These are phyloP conservation scores for Leccinum aurantiacum DNA, from an alignment of 768 basidiomycete species.

Conservation along the genomic window DNA sequence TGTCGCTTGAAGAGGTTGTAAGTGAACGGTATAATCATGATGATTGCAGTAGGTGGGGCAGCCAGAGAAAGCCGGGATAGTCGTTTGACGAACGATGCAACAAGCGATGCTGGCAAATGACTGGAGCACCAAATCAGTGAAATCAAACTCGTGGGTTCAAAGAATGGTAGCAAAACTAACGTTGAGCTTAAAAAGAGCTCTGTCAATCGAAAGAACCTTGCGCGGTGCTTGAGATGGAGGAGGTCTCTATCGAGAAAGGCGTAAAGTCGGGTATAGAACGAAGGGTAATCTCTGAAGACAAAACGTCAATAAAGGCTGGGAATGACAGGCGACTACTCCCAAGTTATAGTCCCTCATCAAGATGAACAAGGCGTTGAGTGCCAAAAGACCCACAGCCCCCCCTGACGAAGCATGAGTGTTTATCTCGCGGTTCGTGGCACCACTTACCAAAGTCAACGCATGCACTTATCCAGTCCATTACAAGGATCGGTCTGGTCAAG, in stretches of 20 bases:
- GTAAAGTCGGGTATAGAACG: conserved; percentile 91
- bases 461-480: conserved; percentile 91
- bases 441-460: conserved; percentile 77
- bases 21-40: conserved; percentile 89
- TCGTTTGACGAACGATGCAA: conserved; percentile 94
- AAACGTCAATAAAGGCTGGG: conserved; percentile 1
- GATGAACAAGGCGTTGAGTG: conserved; percentile 87
- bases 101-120: conserved; percentile 84
- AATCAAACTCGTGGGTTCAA: not conserved
- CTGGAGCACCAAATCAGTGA: conserved; percentile 38
- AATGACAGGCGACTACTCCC: conserved; percentile 45
- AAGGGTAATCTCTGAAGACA: conserved; percentile 81
- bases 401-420: conserved; percentile 43
- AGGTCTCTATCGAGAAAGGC: conserved; percentile 84
- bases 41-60: conserved; percentile 87
- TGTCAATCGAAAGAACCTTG: conserved; percentile 90
- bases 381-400: conserved; percentile 81
- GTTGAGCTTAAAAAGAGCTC: conserved; percentile 92
- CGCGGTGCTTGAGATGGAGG: conserved; percentile 88
- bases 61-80: conserved; percentile 79
- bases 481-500: conserved; percentile 68
- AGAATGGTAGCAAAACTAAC: conserved; percentile 47
- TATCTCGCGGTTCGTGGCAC: not conserved
- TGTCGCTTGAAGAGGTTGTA: conserved; percentile 94
- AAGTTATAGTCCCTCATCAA: conserved; percentile 93